A percentile compares a stretch with the other conserved stretches of the same genome.
phyloP scores from a whole-genome alignment of 495 filamentous ascomycete genomes.

The Aspergillus campestris region DNA sequence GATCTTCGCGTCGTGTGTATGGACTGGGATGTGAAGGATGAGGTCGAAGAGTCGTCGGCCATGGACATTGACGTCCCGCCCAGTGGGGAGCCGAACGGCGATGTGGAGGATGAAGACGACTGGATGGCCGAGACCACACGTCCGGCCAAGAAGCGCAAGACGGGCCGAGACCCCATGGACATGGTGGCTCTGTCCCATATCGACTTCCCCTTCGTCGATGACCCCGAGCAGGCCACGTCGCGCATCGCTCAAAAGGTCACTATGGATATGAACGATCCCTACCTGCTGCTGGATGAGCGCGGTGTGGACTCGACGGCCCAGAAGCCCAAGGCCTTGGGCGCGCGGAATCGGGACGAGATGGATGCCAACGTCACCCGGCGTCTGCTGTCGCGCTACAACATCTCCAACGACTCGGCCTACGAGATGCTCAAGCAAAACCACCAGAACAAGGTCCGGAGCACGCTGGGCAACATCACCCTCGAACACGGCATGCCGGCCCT shows the following conservation, averaged over 20 bases:
- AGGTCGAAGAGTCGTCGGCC: constrained; percentile 10
- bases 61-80: constrained; percentile 22
- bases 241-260: constrained; percentile 64
- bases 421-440: constrained; percentile 93
- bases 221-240: constrained; percentile 53
- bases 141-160: constrained; percentile 43
- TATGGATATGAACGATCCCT: constrained; percentile 85
- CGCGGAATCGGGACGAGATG: constrained; percentile 29
- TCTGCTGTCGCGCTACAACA: constrained; percentile 78
- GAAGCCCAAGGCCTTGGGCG: constrained; percentile 28
- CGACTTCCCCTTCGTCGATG: constrained; percentile 46
- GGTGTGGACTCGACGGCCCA: constrained; percentile 40
- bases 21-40: constrained; percentile 66
- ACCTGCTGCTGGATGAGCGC: constrained; percentile 67
- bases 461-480: constrained; percentile 71
- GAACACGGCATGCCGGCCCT: constrained; percentile 89
- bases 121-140: constrained; percentile 39
- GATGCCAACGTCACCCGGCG: constrained; percentile 31
- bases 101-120: constrained; percentile 42
- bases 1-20: constrained; percentile 75
- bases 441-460: constrained; percentile 88
- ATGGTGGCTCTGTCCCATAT: constrained; percentile 38
- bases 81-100: constrained; percentile 1
- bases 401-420: constrained; percentile 93
- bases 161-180: constrained; percentile 31